A percentile compares a stretch with the other conserved stretches of the same genome.
phyloP scores from a whole-genome alignment of 1,139 yeast species.

The Magnusiomyces suaveolens region DNA sequence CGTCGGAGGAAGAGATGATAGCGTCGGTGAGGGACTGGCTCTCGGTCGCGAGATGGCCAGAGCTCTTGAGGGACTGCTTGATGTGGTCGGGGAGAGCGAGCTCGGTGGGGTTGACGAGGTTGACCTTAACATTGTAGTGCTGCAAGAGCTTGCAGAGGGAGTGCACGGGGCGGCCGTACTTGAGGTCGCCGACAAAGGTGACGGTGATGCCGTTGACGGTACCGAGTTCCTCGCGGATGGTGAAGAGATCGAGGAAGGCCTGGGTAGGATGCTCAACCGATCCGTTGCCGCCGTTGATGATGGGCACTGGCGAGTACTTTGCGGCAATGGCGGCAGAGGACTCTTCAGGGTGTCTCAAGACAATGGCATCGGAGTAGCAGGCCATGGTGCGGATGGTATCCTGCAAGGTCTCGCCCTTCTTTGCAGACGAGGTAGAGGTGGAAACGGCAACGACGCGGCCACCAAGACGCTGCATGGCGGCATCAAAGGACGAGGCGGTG shows the following conservation, averaged over 20 bases:
- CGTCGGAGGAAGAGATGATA: constrained; percentile 82
- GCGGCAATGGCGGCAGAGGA: constrained; percentile 91
- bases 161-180: constrained; percentile 97
- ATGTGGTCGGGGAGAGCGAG: constrained; percentile 70
- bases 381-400: constrained; percentile 93
- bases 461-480: constrained; percentile 99
- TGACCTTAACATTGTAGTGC: constrained; percentile 88
- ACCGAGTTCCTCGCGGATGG: constrained; percentile 97
- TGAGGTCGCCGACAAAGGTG: constrained; percentile 98
- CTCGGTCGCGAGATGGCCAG: constrained; percentile 65
- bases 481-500: constrained; percentile 92
- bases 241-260: constrained; percentile 92
- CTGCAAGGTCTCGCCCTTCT: constrained; percentile 96
- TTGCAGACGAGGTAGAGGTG: constrained; percentile 79
- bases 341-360: constrained; percentile 90
- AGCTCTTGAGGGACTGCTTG: constrained; percentile 50
- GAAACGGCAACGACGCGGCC: constrained; percentile 90
- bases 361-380: constrained; percentile 94
- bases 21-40: constrained; percentile 71
- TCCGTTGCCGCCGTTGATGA: constrained; percentile 97
- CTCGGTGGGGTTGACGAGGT: constrained; percentile 85
- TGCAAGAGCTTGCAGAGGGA: constrained; percentile 84
- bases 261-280: constrained; percentile 97
- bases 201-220: constrained; percentile 96
- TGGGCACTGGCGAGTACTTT: constrained; percentile 92